Conservation (phyloP, 75 land plant genomes). For the Cupressus sempervirens region DNA sequence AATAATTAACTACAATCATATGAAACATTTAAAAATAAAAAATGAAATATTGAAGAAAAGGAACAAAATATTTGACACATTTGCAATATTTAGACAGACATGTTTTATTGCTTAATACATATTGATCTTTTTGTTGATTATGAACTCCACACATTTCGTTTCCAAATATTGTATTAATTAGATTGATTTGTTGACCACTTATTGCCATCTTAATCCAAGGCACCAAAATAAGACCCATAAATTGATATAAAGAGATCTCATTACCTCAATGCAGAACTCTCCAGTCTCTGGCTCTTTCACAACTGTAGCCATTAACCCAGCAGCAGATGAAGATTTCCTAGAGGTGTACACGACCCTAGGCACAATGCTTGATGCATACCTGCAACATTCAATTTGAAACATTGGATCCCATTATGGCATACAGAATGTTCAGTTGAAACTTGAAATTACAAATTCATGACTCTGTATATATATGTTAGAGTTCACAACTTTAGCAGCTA, state of each 20-base stretch:
- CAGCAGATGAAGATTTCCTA: slow-evolving; percentile 96
- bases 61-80: background rate
- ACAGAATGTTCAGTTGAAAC: background rate
- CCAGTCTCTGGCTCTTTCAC: slow-evolving; percentile 99
- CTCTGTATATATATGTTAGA: background rate
- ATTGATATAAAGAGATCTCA: background rate
- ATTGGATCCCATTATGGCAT: background rate
- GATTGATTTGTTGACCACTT: background rate
- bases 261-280: slow-evolving; percentile 98
- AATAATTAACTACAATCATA: background rate
- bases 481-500: background rate
- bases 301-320: slow-evolving; percentile 95
- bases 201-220: background rate
- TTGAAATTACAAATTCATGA: background rate
- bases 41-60: background rate
- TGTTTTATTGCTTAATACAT: background rate
- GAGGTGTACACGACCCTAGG: slow-evolving; percentile 96
- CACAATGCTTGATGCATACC: slow-evolving; percentile 75
- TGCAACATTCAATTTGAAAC: slow-evolving; percentile 11
- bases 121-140: background rate
- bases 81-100: background rate
- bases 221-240: background rate
- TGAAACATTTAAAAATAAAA: background rate
- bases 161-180: background rate
- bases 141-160: background rate